Percentiles rank a stretch among this genome's conserved stretches.
phyloP scores from a whole-genome alignment of 2,329 filamentous ascomycete genomes.

The Lasiodiplodia sp. region DNA sequence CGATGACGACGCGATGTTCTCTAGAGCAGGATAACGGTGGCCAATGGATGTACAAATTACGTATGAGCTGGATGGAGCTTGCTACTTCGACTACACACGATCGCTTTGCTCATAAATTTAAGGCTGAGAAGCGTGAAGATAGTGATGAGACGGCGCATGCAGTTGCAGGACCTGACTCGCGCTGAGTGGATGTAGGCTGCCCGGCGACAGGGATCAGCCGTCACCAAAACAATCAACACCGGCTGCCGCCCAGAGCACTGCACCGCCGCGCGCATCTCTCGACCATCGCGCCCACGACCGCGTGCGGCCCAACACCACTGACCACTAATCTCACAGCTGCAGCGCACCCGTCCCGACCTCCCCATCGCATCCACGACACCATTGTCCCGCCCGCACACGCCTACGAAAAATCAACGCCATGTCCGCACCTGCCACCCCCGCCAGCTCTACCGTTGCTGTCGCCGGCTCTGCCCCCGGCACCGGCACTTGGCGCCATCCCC shows the following conservation, averaged over 20 bases:
- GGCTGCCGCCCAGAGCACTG: not conserved
- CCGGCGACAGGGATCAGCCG: slow-evolving; percentile 25
- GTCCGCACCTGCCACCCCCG: slow-evolving; percentile 25
- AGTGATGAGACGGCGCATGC: not conserved
- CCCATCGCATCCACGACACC: not conserved
- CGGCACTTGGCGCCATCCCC: slow-evolving; percentile 90
- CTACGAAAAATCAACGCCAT: slow-evolving; percentile 28
- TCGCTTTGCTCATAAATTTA: not conserved
- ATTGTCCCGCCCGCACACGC: not conserved
- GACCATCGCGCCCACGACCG: slow-evolving; percentile 13
- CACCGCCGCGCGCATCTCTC: slow-evolving; percentile 16
- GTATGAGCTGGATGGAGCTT: not conserved
- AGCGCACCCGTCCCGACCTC: not conserved
- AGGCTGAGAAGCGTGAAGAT: not conserved
- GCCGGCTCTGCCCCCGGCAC: slow-evolving; percentile 47
- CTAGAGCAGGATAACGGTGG: not conserved
- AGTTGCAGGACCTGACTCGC: slow-evolving; percentile 8
- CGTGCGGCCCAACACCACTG: slow-evolving; percentile 10
- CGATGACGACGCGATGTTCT: not conserved
- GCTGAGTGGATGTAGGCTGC: slow-evolving; percentile 1
- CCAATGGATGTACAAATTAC: slow-evolving; percentile 4
- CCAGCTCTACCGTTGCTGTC: slow-evolving; percentile 25
- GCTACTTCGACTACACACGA: not conserved
- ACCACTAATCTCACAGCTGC: slow-evolving; percentile 21
- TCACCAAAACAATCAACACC: slow-evolving; percentile 30